Evolutionary conservation across 306 rosid genomes (phyloP).

Genomic region (Sesbania bispinosa): DNA sequence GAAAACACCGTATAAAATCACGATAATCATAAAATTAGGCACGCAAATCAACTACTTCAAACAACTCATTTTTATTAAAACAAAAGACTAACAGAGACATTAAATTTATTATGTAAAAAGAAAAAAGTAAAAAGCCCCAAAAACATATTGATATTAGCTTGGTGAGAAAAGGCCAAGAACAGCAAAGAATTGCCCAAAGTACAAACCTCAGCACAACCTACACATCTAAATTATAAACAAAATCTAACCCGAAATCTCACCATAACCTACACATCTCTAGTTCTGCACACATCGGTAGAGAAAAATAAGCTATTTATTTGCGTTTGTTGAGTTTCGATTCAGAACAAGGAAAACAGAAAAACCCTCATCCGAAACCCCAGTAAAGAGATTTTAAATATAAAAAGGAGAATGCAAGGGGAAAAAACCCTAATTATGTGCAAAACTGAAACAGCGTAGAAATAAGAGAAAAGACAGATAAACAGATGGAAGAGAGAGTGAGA

Average conservation of each 20-base stretch:
- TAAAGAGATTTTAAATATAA: background rate
- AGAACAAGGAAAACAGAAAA: background rate
- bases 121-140: background rate
- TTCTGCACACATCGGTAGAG: too few species aligned
- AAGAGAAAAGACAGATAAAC: background rate
- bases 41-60: background rate
- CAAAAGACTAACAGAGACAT: background rate
- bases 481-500: background rate
- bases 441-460: background rate
- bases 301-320: background rate
- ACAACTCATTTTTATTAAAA: background rate
- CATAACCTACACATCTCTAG: background rate
- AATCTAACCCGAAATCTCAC: background rate
- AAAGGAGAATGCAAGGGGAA: background rate
- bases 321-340: background rate
- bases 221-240: background rate
- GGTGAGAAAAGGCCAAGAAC: background rate
- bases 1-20: background rate
- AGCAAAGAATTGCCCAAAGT: background rate
- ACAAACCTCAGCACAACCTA: background rate
- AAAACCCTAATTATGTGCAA: constrained; percentile 27
- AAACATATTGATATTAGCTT: background rate
- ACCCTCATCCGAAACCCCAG: background rate
- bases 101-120: background rate
- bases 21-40: background rate